A percentile compares a stretch with the other conserved stretches of the same genome.
Evolutionary conservation across 768 basidiomycete species (phyloP).

Genomic region (Suillus luteus): DNA sequence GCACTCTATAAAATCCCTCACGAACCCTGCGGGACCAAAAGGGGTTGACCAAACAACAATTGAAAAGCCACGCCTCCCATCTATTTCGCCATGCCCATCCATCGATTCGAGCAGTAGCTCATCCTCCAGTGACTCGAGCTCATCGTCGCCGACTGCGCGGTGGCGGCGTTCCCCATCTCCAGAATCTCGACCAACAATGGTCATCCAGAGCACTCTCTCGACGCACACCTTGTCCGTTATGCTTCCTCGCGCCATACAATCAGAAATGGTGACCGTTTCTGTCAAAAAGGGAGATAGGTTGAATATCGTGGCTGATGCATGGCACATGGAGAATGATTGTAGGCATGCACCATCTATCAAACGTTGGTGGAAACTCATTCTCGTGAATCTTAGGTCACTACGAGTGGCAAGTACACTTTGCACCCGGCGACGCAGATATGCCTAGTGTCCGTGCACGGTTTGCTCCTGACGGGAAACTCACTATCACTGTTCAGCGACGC

Average conservation of each 20-base stretch:
- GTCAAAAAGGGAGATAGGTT: slow-evolving; percentile 61
- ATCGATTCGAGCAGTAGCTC: slow-evolving; percentile 24
- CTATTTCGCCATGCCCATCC: slow-evolving; percentile 31
- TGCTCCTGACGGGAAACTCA: slow-evolving; percentile 46
- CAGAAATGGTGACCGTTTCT: slow-evolving; percentile 66
- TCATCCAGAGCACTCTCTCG: slow-evolving; percentile 40
- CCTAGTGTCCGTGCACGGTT: slow-evolving; percentile 51
- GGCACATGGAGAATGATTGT: slow-evolving; percentile 64
- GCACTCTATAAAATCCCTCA: slow-evolving; percentile 33
- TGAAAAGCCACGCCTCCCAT: slow-evolving; percentile 33
- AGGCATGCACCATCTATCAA: slow-evolving; percentile 30
- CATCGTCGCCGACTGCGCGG: slow-evolving; percentile 33
- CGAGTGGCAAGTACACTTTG: slow-evolving; percentile 60
- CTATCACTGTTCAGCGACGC: slow-evolving; percentile 44
- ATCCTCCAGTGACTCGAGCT: slow-evolving; percentile 21
- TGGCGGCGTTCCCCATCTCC: slow-evolving; percentile 34
- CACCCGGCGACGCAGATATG: slow-evolving; percentile 58
- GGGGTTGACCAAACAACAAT: slow-evolving; percentile 26
- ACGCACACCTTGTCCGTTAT: slow-evolving; percentile 49
- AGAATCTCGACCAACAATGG: slow-evolving; percentile 45
- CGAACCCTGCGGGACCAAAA: slow-evolving; percentile 28
- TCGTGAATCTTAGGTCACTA: slow-evolving; percentile 48
- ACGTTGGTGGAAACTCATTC: background rate
- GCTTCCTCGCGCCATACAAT: slow-evolving; percentile 48
- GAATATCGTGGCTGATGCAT: slow-evolving; percentile 60